Conservation (phyloP, 257 asterid species). For the Sherardia arvensis region DNA sequence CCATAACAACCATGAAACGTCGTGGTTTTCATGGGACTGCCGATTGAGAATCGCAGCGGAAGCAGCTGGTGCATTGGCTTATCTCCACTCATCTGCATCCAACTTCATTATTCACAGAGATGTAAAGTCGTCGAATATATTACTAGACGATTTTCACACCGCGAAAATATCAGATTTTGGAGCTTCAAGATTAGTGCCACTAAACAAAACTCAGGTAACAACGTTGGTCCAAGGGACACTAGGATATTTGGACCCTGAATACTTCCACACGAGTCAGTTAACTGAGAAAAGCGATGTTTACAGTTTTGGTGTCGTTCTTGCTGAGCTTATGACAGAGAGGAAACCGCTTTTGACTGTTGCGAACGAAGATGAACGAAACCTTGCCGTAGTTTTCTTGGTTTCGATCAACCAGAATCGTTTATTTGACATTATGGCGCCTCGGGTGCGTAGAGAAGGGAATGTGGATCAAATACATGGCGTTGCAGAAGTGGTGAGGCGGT, state of each 20-base stretch:
- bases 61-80: slow-evolving; percentile 43
- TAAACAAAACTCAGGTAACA: slow-evolving; percentile 38
- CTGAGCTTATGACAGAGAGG: slow-evolving; percentile 46
- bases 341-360: slow-evolving; percentile 21
- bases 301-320: slow-evolving; percentile 53
- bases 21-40: slow-evolving; percentile 48
- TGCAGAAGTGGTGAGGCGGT: slow-evolving; percentile 36
- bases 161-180: slow-evolving; percentile 55
- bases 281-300: slow-evolving; percentile 58
- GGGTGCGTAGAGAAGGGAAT: slow-evolving; percentile 32
- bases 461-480: slow-evolving; percentile 22
- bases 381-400: slow-evolving; percentile 26
- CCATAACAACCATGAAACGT: slow-evolving; percentile 18
- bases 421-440: slow-evolving; percentile 25
- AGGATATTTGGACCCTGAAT: slow-evolving; percentile 55
- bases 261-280: slow-evolving; percentile 37
- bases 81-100: slow-evolving; percentile 51
- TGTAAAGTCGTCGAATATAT: slow-evolving; percentile 46
- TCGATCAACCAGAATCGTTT: slow-evolving; percentile 26
- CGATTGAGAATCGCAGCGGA: slow-evolving; percentile 38
- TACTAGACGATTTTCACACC: slow-evolving; percentile 29
- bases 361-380: slow-evolving; percentile 19
- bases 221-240: slow-evolving; percentile 54
- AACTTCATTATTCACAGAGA: slow-evolving; percentile 48
- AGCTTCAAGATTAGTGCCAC: slow-evolving; percentile 42